Evolutionary conservation across 78 protist genomes (phyloP).

Genomic region (Acrasis kona): DNA sequence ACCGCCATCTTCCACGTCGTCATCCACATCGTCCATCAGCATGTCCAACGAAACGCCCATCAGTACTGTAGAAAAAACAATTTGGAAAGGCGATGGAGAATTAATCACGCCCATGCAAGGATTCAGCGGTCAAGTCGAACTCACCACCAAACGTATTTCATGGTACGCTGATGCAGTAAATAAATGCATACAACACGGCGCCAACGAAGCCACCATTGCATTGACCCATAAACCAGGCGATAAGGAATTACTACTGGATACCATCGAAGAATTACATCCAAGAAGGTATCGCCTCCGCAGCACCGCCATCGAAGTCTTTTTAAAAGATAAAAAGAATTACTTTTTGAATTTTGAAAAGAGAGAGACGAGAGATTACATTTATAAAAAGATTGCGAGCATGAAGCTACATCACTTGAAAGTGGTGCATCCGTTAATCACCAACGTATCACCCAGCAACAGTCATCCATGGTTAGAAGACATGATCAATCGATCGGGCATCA

Average conservation of each 20-base stretch:
- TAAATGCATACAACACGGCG: neutral
- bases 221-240: neutral
- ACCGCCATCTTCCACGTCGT: too few species aligned
- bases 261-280: slow-evolving; percentile 35
- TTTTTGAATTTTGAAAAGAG: slow-evolving; percentile 44
- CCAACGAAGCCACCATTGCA: neutral
- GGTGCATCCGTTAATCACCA: too few species aligned
- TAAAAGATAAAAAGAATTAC: slow-evolving; percentile 35
- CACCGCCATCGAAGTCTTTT: slow-evolving; percentile 58
- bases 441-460: neutral
- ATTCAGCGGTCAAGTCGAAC: neutral
- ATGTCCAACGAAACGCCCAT: neutral
- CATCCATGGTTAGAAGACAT: slow-evolving; percentile 17
- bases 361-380: neutral
- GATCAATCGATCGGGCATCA: neutral
- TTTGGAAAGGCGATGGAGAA: neutral
- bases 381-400: too few species aligned
- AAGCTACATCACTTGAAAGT: too few species aligned
- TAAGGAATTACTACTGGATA: neutral
- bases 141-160: neutral
- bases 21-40: neutral
- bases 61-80: neutral
- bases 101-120: neutral
- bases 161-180: neutral
- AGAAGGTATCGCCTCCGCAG: slow-evolving; percentile 44